Evolutionary conservation across 2,329 filamentous ascomycete species (phyloP).

Genomic region (Fusarium nematophilum): DNA sequence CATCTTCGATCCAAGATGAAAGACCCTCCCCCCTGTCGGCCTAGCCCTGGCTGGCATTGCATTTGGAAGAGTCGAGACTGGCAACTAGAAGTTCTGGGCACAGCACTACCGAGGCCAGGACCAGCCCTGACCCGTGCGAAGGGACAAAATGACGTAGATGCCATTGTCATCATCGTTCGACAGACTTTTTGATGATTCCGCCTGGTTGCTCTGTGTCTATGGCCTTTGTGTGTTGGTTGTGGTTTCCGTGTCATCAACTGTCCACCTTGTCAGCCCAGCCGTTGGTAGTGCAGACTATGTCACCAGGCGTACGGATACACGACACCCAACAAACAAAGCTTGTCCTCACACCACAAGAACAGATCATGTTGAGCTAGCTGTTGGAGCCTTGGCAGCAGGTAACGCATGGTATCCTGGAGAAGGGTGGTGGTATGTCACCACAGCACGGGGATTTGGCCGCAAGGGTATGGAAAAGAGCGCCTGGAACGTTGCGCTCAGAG

Average conservation of each 20-base stretch:
- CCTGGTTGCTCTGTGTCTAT: constrained; percentile 4
- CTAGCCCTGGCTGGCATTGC: constrained; percentile 16
- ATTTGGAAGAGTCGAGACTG: constrained; percentile 33
- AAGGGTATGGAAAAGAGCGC: background rate
- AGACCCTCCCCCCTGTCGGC: constrained; percentile 17
- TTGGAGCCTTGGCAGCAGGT: constrained; percentile 1
- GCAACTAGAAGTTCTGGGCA: constrained; percentile 31
- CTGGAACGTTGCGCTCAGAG: constrained; percentile 6
- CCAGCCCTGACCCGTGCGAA: constrained; percentile 16
- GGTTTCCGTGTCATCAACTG: no score
- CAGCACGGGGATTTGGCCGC: background rate
- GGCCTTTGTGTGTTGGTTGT: background rate
- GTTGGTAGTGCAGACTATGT: no score
- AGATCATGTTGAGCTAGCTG: constrained; percentile 2
- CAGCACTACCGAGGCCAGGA: constrained; percentile 28
- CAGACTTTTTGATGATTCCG: background rate
- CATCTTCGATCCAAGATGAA: background rate
- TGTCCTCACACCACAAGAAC: background rate
- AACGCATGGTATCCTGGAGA: background rate
- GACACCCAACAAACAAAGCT: no score
- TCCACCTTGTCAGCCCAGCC: no score
- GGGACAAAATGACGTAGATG: constrained; percentile 29
- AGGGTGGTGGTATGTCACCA: background rate
- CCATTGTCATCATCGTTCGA: constrained; percentile 12
- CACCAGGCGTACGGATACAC: no score